Base-by-base conservation (phyloP, 768 basidiomycete species). In the Cystobasidium onofrii region DNA sequence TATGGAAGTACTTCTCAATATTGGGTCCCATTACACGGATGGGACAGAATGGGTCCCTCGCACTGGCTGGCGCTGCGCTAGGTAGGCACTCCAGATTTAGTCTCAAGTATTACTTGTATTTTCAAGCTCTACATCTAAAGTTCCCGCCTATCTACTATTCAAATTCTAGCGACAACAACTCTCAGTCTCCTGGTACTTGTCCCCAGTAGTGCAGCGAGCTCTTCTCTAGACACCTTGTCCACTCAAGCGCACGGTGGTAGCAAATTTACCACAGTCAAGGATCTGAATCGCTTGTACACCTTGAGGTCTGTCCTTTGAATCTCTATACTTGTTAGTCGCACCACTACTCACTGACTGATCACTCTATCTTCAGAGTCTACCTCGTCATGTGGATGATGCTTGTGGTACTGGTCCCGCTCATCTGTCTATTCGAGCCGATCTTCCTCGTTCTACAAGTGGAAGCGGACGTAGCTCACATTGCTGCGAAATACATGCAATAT, bases 261-360 rank as follows among this genome's bases (percentile, higher is more conserved):
- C 25, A 23, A 43, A 15, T 43, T 9, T 31, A 9, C 44, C 1
- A 31, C 31, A 3, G 44, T 33, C 2, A 43, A 50, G 15, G 69
- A 71, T 39, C 69, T 71, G 18, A 71, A 71, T 52, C 52, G 52
- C 23, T 34, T 71, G 33, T 71, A 71, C 29, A 4, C 69, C 1
- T 52, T 71, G 13, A 25, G 57, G 57, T 60, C 2, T 1, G 25
- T 60, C 17, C 12, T 6, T 6, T 39, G 39, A 15, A 3, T 7
- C 46, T 50, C 20, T 50, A 7, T 20, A 54, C n/a, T 10, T 20
- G 6, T n/a, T 54, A 7, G 6, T 10, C n/a, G 6, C 52, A 6
- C 10, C n/a, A n/a, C n/a, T n/a, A n/a, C n/a, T n/a, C n/a, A n/a
- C 20, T 54, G 52, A 4, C n/a, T 54, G 15, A 39, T 39, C 39